Evolutionary conservation across 805 yeast genomes (phyloP).

Genomic region (Torulaspora quercuum): DNA sequence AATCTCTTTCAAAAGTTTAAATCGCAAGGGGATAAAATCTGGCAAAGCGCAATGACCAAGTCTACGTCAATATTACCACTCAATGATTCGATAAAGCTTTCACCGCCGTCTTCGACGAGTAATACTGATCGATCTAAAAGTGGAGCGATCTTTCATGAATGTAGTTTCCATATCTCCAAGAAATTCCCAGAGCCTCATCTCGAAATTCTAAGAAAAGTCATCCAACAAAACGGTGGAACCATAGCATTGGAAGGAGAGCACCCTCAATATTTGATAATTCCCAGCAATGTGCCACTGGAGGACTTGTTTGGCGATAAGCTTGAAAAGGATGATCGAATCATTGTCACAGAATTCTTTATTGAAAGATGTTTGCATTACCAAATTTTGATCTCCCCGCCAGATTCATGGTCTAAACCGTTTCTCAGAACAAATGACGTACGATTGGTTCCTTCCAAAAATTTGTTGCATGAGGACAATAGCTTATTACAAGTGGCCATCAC

Average conservation of each 20-base stretch:
- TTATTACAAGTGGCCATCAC: conserved; percentile 48
- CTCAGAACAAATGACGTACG: conserved; percentile 27
- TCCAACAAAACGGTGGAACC: conserved; percentile 28
- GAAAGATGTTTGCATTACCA: conserved; percentile 68
- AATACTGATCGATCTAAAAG: not conserved
- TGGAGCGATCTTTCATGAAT: conserved; percentile 16
- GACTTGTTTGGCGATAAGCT: conserved; percentile 10
- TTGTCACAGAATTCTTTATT: conserved; percentile 76
- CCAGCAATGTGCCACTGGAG: conserved; percentile 23
- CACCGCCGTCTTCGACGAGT: conserved; percentile 1
- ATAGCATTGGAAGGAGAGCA: conserved; percentile 3
- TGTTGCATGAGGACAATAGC: conserved; percentile 26
- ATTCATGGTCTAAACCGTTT: conserved; percentile 63
- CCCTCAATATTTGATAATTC: conserved; percentile 22
- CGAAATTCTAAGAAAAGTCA: conserved; percentile 24
- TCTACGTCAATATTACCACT: conserved; percentile 3
- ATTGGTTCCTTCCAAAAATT: conserved; percentile 25
- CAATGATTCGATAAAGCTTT: not conserved
- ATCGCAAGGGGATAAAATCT: conserved; percentile 29
- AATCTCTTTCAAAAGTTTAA: conserved; percentile 26
- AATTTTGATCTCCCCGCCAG: conserved; percentile 41
- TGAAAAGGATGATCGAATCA: conserved; percentile 14
- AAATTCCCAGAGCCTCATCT: conserved; percentile 22
- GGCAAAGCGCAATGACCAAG: conserved; percentile 30
- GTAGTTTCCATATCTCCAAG: conserved; percentile 18